Base-by-base conservation (phyloP, 1,139 yeast species). In the Pichia sp. region DNA sequence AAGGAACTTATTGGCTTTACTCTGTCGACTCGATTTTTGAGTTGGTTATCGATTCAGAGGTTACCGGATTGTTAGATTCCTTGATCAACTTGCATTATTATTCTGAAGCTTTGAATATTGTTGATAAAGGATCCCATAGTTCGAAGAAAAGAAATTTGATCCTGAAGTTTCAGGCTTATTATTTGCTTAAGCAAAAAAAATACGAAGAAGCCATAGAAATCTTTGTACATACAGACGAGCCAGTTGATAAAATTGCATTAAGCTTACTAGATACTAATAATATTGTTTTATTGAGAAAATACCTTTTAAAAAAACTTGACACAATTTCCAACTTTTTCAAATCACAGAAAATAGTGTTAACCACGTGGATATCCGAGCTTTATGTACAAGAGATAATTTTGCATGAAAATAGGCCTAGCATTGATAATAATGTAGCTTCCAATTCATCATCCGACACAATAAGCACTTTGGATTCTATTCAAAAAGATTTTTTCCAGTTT, bases 341-440 rank as follows among this genome's bases (percentile, higher is more conserved):
- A 34, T 72, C 84, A 55, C 83, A 82, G 53, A 62, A 72, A 28
- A 66, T 72, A 0, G 69, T 86, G 43, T 59, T 89, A n/a, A 77
- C 89, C 0, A 75, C 83, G 44, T 89, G 96, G 96, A 75, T 89
- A 31, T 71, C 85, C 6, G 93, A 88, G 62, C 61, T 84, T 11
- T 74, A 62, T 44, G 65, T 78, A 58, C 78, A 73, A 43, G 66
- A 66, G 44, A 54, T 74, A 22, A 72, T 74, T 49, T 60, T 62
- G 3, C 44, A 70, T 10, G 82, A 76, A 44, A 77, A 71, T 45
- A 31, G 35, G n/a, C n/a, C n/a, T 4, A 48, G 53, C 5, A 31
- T 54, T 5, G 40, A 48, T 20, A 48, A 46, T 41, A 32, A 38
- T n/a, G 19, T 26, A 3, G n/a, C n/a, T n/a, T n/a, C n/a, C n/a